Evolutionary conservation across 306 rosid genomes (phyloP), one percentile per base, ranked within the genome.

Genomic region (Inga leiocalycina): DNA sequence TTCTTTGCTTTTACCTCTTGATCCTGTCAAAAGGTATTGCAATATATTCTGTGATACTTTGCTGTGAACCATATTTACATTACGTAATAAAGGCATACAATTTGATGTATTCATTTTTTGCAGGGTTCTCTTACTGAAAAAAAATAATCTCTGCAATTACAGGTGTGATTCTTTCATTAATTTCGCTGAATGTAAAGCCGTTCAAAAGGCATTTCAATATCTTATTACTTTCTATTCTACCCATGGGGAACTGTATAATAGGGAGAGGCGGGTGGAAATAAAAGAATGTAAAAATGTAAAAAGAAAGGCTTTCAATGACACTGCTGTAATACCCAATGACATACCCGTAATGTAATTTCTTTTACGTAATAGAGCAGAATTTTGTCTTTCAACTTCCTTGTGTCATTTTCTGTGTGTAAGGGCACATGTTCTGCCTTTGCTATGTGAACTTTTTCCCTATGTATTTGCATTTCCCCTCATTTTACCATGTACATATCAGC

Each of bases 1-100:
- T 97, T 97, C 86, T 91, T 94, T 86, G 98, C 98, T 78, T 97
- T 89, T 87, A 88, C 99, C 49, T 89, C 95, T 34, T 94, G 88
- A 92, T 52, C 76, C 76, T 46, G 80, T 65, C 19, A 52, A 77
- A 59, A 88, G 95, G 99, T 93, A 73, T 76, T n/a, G 62, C 85
- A 66, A 76, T 68, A 45, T 72, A 73, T 83, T 75, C 59, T 37
- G 17, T 20, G 3, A 11, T 57, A 30, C 17, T 48, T 30, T 30
- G 19, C 20, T 37, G 24, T 71, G 48, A 76, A 69, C 70, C 74
- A 78, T 67, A 69, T 20, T n/a, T 41, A 51, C 65, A 43, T 49
- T 43, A 81, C 49, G 64, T 34, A 64, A 39, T 87, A 71, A 71
- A 75, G 45, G 71, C 56, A 39, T 79, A 14, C 56, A 81, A 20